Evolutionary conservation across 2,329 filamentous ascomycete genomes (phyloP).

Genomic region (Byssothecium circinans): DNA sequence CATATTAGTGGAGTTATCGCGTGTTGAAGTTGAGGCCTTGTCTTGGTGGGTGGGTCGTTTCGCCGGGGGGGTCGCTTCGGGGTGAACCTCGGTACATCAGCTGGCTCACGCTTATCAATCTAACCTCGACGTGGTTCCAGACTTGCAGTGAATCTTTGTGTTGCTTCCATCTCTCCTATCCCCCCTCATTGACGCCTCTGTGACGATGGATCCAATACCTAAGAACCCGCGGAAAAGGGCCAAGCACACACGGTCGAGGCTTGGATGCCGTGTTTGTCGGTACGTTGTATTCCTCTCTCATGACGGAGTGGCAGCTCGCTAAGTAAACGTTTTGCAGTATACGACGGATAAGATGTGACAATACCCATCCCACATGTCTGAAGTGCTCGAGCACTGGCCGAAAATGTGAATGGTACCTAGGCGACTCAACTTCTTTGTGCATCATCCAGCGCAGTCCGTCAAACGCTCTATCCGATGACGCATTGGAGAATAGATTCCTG

Average conservation of each 20-base stretch:
- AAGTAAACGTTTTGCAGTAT: not conserved
- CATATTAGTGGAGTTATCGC: too few relatives aligned
- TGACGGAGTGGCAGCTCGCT: not conserved
- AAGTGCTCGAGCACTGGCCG: not conserved
- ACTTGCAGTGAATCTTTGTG: not conserved
- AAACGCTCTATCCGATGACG: not conserved
- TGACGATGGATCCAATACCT: not conserved
- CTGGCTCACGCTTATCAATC: too few relatives aligned
- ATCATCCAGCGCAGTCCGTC: not conserved
- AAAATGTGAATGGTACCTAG: not conserved
- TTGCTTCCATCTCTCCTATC: not conserved
- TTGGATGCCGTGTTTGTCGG: conserved; percentile 1
- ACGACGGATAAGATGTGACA: not conserved
- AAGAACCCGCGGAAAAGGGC: not conserved
- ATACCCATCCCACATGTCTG: not conserved
- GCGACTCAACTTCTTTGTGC: not conserved
- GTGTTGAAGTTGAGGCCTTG: too few relatives aligned
- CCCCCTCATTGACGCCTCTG: not conserved
- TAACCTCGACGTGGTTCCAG: not conserved
- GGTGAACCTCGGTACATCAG: too few relatives aligned
- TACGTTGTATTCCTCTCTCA: not conserved
- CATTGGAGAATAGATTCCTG: not conserved
- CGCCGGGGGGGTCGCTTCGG: too few relatives aligned
- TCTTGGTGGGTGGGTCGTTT: too few relatives aligned
- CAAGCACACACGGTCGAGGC: not conserved